Evolutionary conservation across 2,329 filamentous ascomycete genomes (phyloP).

Genomic region (Domatiomyces catenatus): DNA sequence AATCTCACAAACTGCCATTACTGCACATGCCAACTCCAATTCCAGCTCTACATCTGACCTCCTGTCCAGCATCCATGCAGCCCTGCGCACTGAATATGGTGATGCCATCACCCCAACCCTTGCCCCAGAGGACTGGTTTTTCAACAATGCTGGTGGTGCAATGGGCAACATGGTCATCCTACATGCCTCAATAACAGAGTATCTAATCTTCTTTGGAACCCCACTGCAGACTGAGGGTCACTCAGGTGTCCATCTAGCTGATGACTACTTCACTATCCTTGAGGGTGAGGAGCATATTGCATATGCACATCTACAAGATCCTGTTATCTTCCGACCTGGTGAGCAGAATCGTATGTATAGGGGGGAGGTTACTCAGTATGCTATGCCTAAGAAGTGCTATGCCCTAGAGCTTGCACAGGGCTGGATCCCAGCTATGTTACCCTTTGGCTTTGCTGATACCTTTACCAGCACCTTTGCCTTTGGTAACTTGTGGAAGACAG

Average conservation of each 20-base stretch:
- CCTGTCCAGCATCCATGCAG: conserved; percentile 1
- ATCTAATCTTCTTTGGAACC: conserved; percentile 77
- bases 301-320: conserved; percentile 49
- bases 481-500: conserved; percentile 70
- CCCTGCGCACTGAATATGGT: conserved; percentile 4
- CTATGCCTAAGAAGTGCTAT: conserved; percentile 61
- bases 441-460: conserved; percentile 74
- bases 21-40: conserved; percentile 43
- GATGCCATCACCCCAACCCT: conserved; percentile 4
- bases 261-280: conserved; percentile 92
- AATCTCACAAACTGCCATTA: conserved; percentile 10
- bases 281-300: conserved; percentile 65
- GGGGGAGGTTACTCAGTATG: conserved; percentile 66
- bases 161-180: conserved; percentile 80
- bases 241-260: conserved; percentile 76
- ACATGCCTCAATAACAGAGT: conserved; percentile 73
- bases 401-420: conserved; percentile 67
- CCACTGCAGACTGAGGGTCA: conserved; percentile 77
- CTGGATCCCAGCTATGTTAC: conserved; percentile 87
- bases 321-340: conserved; percentile 56
- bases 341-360: conserved; percentile 56
- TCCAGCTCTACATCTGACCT: conserved; percentile 21
- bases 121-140: conserved; percentile 55
- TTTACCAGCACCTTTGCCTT: conserved; percentile 70
- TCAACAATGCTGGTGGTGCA: conserved; percentile 73